Percentiles rank a stretch among this genome's conserved stretches.
Evolutionary conservation across 352 stramenopile species (phyloP).

Genomic region (Pythium myriotylum): DNA sequence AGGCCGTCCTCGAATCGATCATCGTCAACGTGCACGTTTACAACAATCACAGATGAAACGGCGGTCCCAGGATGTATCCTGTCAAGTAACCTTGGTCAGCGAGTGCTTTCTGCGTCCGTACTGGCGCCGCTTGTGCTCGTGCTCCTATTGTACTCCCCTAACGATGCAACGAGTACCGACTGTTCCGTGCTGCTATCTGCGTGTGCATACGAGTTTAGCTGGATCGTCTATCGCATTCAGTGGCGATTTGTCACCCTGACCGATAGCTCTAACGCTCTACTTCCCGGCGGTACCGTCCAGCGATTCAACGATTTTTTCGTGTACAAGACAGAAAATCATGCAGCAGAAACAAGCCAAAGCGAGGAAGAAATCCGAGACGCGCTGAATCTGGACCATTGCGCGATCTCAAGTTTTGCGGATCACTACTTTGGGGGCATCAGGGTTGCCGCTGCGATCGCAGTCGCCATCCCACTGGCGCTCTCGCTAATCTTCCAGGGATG

Average conservation of each 20-base stretch:
- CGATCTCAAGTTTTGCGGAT: conserved; percentile 7
- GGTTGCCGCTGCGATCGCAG: conserved; percentile 49
- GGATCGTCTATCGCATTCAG: conserved; percentile 70
- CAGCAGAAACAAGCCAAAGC: not conserved
- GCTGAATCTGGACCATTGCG: conserved; percentile 6
- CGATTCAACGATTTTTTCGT: conserved; percentile 3
- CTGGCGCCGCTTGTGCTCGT: conserved; percentile 64
- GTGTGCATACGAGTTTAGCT: conserved; percentile 75
- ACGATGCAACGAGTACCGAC: conserved; percentile 66
- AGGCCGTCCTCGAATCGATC: too few species aligned
- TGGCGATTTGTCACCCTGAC: conserved; percentile 34
- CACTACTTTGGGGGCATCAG: conserved; percentile 42
- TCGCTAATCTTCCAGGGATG: conserved; percentile 41
- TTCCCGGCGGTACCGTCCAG: not conserved
- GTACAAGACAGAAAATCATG: not conserved
- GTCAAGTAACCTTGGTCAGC: conserved; percentile 56
- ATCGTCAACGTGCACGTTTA: too few species aligned
- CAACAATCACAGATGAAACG: not conserved
- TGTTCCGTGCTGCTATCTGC: conserved; percentile 63
- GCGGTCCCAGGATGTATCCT: not conserved
- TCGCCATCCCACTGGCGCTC: conserved; percentile 37
- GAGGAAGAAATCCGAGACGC: conserved; percentile 12
- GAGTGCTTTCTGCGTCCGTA: conserved; percentile 56
- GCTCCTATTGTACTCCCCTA: conserved; percentile 68
- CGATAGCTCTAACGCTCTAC: not conserved